These are phyloP conservation scores for Vigna unguiculata DNA, from an alignment of 306 rosid species.

Conservation along the genomic window DNA sequence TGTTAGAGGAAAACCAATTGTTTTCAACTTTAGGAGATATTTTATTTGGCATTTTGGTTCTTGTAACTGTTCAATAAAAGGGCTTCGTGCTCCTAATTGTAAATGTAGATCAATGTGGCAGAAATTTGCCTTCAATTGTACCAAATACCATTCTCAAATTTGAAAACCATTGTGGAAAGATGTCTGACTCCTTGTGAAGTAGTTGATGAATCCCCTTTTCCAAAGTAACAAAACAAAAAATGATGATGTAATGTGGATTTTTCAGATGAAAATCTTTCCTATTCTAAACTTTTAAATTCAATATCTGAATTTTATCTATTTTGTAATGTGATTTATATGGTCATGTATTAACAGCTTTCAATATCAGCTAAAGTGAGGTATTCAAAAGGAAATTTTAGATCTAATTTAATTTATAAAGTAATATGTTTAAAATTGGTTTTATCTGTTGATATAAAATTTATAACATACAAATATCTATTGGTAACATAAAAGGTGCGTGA, in stretches of 20 bases:
- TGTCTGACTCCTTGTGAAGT: conserved; percentile 18
- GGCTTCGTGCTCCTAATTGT: conserved; percentile 53
- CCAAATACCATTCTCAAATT: conserved; percentile 14
- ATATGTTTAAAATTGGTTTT: too few species aligned
- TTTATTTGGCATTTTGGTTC: conserved; percentile 41
- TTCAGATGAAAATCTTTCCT: not conserved
- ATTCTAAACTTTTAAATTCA: not conserved
- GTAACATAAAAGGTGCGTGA: too few species aligned
- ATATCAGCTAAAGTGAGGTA: too few species aligned
- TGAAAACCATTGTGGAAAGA: conserved; percentile 26
- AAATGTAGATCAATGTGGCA: conserved; percentile 48
- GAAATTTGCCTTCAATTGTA: conserved; percentile 48
- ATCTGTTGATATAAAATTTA: too few species aligned
- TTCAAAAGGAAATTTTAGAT: too few species aligned
- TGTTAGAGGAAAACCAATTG: conserved; percentile 48
- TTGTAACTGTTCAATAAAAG: conserved; percentile 56
- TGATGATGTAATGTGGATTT: not conserved
- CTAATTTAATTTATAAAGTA: too few species aligned
- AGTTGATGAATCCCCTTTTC: conserved; percentile 8
- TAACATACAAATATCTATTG: too few species aligned
- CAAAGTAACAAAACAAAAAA: not conserved
- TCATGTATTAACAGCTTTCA: too few species aligned
- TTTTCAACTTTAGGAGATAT: conserved; percentile 47
- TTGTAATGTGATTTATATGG: not conserved
- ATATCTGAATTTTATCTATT: not conserved